Conservation (phyloP, 129 eudicot genomes). For the Lactuca saligna region DNA sequence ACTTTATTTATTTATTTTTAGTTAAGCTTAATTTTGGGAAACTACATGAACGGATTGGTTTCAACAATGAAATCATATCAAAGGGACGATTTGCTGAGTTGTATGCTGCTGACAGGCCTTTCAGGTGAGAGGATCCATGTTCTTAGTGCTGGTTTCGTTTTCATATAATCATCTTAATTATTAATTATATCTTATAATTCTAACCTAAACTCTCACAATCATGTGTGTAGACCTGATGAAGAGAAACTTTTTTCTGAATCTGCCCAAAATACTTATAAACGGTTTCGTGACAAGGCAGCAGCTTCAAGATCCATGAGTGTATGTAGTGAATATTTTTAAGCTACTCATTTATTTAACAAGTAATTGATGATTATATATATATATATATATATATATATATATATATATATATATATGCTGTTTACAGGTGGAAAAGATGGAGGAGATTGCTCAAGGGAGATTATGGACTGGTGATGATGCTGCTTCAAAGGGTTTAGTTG, state of each 20-base stretch:
- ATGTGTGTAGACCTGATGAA: conserved; percentile 67
- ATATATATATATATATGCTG: background rate
- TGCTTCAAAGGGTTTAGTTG: conserved; percentile 77
- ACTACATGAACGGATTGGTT: conserved; percentile 75
- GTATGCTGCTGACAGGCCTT: conserved; percentile 68
- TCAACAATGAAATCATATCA: conserved; percentile 74
- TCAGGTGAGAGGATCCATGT: conserved; percentile 48
- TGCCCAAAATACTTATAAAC: conserved; percentile 57
- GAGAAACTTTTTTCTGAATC: conserved; percentile 74
- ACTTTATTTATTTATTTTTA: conserved; percentile 12
- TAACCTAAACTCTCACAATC: background rate
- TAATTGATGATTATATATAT: background rate
- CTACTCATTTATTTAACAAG: background rate
- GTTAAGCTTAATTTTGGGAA: conserved; percentile 68
- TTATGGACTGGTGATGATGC: conserved; percentile 94
- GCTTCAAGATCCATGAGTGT: conserved; percentile 88
- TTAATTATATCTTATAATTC: background rate
- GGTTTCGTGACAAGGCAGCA: conserved; percentile 87
- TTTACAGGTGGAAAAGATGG: conserved; percentile 77
- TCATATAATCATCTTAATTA: background rate
- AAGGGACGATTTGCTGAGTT: conserved; percentile 84
- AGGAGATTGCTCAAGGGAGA: conserved; percentile 96
- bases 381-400: background rate
- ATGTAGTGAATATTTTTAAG: conserved; percentile 11
- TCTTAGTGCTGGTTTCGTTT: background rate